A percentile compares a stretch with the other conserved stretches of the same genome.
Evolutionary conservation across 441 rosid species (phyloP).

Genomic region (Gossypium lobatum): DNA sequence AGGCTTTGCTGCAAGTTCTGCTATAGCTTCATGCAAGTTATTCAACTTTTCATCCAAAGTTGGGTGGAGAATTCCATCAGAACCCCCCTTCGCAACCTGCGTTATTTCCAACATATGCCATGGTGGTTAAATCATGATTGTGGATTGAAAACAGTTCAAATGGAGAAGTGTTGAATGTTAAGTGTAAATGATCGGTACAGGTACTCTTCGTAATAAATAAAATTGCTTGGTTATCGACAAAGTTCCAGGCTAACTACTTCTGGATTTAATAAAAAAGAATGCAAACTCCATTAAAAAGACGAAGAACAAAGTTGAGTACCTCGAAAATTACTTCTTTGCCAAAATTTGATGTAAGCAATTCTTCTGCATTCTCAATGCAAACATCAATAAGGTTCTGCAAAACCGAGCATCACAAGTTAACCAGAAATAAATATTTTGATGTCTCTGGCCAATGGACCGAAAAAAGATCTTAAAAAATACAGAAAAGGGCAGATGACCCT

Average conservation of each 20-base stretch:
- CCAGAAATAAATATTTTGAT: background rate
- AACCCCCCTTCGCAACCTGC: slow-evolving; percentile 72
- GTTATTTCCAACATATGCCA: slow-evolving; percentile 11
- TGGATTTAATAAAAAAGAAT: background rate
- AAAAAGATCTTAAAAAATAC: background rate
- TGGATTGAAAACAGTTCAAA: background rate
- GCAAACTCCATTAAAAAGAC: background rate
- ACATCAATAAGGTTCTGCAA: slow-evolving; percentile 68
- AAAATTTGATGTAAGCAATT: slow-evolving; percentile 65
- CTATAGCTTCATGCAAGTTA: slow-evolving; percentile 55
- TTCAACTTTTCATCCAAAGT: slow-evolving; percentile 57
- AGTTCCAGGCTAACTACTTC: background rate
- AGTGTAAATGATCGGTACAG: background rate
- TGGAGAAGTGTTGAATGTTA: background rate
- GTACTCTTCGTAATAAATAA: background rate
- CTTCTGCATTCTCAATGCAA: slow-evolving; percentile 60
- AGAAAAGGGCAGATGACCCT: background rate
- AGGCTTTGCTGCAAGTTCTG: slow-evolving; percentile 59
- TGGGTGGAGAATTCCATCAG: slow-evolving; percentile 59
- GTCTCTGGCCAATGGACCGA: background rate
- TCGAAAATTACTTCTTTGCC: slow-evolving; percentile 82
- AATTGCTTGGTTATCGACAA: background rate
- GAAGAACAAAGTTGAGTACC: slow-evolving; percentile 31
- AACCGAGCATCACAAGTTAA: slow-evolving; percentile 15
- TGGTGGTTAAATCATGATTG: background rate